Percentiles rank a stretch among this genome's conserved stretches.
phyloP scores from a whole-genome alignment of 495 filamentous ascomycete genomes.

The Entonaema liquescens region DNA sequence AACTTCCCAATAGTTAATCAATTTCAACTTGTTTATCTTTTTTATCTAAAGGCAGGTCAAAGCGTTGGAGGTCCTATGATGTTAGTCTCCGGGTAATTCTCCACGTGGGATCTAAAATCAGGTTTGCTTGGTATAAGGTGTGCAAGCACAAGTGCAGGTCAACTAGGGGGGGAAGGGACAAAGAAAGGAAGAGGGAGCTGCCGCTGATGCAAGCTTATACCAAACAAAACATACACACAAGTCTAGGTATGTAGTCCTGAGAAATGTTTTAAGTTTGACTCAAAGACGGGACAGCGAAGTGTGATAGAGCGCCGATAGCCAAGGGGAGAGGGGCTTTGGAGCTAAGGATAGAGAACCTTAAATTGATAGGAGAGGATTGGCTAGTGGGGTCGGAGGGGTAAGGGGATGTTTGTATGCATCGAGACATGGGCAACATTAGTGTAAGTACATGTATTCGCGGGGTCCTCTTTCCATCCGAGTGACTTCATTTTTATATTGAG shows the following conservation, averaged over 20 bases:
- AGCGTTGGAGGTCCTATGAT: constrained; percentile 1
- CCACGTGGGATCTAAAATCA: constrained; percentile 46
- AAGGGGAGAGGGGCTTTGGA: constrained; percentile 15
- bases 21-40: background rate
- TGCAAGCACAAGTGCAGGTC: background rate
- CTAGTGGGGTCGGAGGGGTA: constrained; percentile 36
- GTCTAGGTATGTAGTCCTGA: constrained; percentile 1
- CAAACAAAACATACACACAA: constrained; percentile 4
- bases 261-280: constrained; percentile 35
- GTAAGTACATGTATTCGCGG: constrained; percentile 6
- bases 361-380: constrained; percentile 16
- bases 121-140: constrained; percentile 9
- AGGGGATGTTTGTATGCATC: constrained; percentile 9
- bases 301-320: constrained; percentile 16
- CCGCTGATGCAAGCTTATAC: background rate
- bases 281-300: constrained; percentile 29
- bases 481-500: background rate
- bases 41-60: constrained; percentile 9
- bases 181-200: constrained; percentile 15
- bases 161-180: background rate
- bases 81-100: constrained; percentile 17
- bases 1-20: too few species aligned
- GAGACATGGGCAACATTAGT: background rate
- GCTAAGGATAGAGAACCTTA: constrained; percentile 18
- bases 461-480: constrained; percentile 20